Base-by-base conservation (phyloP, 768 basidiomycete genomes). In the Boletus huronensis region DNA sequence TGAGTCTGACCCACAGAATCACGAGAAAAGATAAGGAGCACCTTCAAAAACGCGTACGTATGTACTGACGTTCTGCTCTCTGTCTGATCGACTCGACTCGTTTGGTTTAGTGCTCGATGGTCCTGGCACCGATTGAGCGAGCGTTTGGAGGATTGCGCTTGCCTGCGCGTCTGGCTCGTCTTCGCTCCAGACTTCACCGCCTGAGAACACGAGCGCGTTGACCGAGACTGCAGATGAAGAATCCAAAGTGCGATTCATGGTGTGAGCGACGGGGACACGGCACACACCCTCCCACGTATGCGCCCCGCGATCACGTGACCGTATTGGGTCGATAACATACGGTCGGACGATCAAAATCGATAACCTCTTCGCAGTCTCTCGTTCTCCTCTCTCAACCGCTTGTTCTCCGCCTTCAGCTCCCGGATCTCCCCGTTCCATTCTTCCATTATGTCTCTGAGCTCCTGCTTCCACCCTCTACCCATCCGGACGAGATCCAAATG, bases 401-500 rank as follows among this genome's bases (percentile, higher is more conserved):
- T 74, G 63, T 80, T 80, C 57, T 80, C 79, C 53, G 74, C 73
- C 45, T 70, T 66, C 58, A 80, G 52, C 55, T 71, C 72, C 44
- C 56, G 66, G 58, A 89, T 66, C 61, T 88, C 86, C 16, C 78
- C 80, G 1, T 74, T 77, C 72, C 81, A 80, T 63, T 84, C 84
- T 32, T 81, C 80, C 79, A 87, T 82, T 60, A 81, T 63, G 39
- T 74, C 75, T 50, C 82, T 74, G 64, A 90, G 71, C 67, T 89
- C 87, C 47, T 69, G 75, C 69, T 81, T 82, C 86, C 84, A 87
- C 25, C 78, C 79, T 32, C 84, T 71, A 2, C 87, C 85, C 83
- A 89, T 84, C 52, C 80, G 76, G 34, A 91, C 73, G 53, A 90
- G 63, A 63, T 91, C 88, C 56, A 91, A 62, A 69, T 91, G 89